Evolutionary conservation across 2,329 filamentous ascomycete genomes (phyloP).

Genomic region (Fusarium scirpi): DNA sequence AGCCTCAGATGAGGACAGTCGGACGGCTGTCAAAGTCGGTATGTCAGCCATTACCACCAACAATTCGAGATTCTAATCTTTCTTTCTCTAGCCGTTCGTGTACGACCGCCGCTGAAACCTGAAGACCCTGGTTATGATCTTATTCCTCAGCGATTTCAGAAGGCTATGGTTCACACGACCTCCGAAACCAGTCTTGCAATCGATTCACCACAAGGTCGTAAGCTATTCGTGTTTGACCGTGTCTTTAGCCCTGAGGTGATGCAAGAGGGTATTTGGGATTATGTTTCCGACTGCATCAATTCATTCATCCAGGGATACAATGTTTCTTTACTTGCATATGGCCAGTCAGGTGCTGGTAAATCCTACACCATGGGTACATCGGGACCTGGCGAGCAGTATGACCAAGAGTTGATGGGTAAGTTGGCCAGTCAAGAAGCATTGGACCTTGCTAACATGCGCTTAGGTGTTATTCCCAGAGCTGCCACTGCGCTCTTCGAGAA

Average conservation of each 20-base stretch:
- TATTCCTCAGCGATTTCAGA: constrained; percentile 94
- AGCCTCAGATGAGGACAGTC: constrained; percentile 88
- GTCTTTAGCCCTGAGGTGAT: constrained; percentile 87
- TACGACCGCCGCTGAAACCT: constrained; percentile 85
- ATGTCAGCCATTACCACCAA: constrained; percentile 58
- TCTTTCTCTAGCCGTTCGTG: constrained; percentile 79
- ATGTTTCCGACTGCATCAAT: constrained; percentile 87
- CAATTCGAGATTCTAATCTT: constrained; percentile 2
- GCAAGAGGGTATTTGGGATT: constrained; percentile 95
- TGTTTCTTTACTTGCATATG: constrained; percentile 96
- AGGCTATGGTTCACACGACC: constrained; percentile 89
- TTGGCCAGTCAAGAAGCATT: constrained; percentile 21
- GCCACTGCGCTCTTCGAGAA: constrained; percentile 89
- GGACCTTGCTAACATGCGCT: constrained; percentile 12
- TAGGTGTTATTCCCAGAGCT: constrained; percentile 95
- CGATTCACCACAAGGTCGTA: constrained; percentile 91
- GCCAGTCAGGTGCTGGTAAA: constrained; percentile 97
- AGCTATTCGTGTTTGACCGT: constrained; percentile 95
- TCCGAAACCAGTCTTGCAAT: constrained; percentile 87
- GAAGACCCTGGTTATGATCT: constrained; percentile 93
- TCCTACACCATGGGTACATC: constrained; percentile 99
- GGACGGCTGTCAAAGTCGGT: constrained; percentile 97
- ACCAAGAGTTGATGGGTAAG: constrained; percentile 82
- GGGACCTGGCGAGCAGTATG: constrained; percentile 80
- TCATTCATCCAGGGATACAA: constrained; percentile 98